Evolutionary conservation across 768 basidiomycete species (phyloP), one percentile per base, ranked within the genome.

Genomic region (Lentinula sp.): DNA sequence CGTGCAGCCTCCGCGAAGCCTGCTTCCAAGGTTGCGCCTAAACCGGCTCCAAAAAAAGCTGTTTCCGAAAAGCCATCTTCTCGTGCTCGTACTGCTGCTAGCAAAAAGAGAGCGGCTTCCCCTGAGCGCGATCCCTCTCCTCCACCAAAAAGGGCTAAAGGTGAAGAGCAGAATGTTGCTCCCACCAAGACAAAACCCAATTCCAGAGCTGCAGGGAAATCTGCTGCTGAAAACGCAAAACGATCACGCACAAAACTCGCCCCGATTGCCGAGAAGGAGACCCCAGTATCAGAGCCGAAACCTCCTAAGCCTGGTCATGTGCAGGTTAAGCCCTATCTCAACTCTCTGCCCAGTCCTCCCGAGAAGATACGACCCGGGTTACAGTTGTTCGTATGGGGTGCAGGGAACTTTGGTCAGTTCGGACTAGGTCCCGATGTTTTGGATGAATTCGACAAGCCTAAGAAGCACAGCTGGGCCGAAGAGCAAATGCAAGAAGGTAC

Each of bases 391-490:
- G 87, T 84, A 7, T 98, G 91, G 84, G 96, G 96, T 6, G 86
- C 88, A 10, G 95, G 94, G 31, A 95, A 96, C 73, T 93, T 94
- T 75, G 95, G 95, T 34, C 95, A 98, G 72, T 89, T 97, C 68
- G 97, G 95, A 35, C 84, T 96, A 78, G 96, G 96, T 40, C 84
- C 85, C 4, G 84, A 87, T 64, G 69, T 76, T 53, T 75, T 93
- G 35, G 85, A 78, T 61, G 93, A 96, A 72, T 80, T 89, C 60
- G 74, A 80, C 57, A 88, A 87, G 64, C 95, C 95, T 8, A 87
- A 82, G 67, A 82, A 86, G 60, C 94, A 92, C 70, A 63, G 72
- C 0, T 92, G 89, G 87, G 80, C 91, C 23, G 87, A 93, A 66
- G 76, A 86, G 67, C 83, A 88, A 71, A 91, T 93, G 13, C 75